Conservation (phyloP, 2,329 filamentous ascomycete species). For the Fusarium sp. region DNA sequence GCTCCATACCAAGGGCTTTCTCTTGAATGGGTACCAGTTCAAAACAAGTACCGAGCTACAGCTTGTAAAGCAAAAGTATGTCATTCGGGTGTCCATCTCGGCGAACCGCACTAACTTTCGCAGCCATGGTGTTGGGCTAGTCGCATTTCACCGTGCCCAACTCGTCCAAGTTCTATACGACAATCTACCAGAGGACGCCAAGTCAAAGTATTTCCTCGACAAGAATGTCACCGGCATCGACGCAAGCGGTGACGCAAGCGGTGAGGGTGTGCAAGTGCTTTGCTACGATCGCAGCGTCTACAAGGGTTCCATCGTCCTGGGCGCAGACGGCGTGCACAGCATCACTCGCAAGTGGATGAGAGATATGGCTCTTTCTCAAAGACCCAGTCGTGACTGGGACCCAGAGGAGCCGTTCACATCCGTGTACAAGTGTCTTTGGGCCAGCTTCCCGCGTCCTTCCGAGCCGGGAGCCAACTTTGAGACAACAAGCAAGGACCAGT, state of each 20-base stretch:
- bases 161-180: slow-evolving; percentile 13
- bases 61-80: slow-evolving; percentile 6
- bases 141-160: slow-evolving; percentile 16
- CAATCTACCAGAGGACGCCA: slow-evolving; percentile 4
- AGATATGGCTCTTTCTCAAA: neutral
- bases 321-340: slow-evolving; percentile 24
- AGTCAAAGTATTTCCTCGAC: neutral
- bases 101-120: neutral
- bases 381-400: neutral
- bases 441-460: slow-evolving; percentile 38
- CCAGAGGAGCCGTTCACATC: neutral
- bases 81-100: neutral
- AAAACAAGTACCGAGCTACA: neutral
- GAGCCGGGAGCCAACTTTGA: slow-evolving; percentile 41
- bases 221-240: slow-evolving; percentile 29
- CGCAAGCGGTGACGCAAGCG: neutral
- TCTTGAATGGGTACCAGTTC: neutral
- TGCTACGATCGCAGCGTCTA: slow-evolving; percentile 13
- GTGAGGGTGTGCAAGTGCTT: slow-evolving; percentile 3
- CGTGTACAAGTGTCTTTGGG: slow-evolving; percentile 37
- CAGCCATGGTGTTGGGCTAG: slow-evolving; percentile 7
- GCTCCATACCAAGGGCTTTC: neutral
- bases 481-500: slow-evolving; percentile 41
- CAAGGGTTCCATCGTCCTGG: slow-evolving; percentile 13
- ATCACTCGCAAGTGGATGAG: slow-evolving; percentile 11